A percentile compares a stretch with the other conserved stretches of the same genome.
phyloP scores from a whole-genome alignment of 164 flowering plant genomes.

The Akebia trifoliata region DNA sequence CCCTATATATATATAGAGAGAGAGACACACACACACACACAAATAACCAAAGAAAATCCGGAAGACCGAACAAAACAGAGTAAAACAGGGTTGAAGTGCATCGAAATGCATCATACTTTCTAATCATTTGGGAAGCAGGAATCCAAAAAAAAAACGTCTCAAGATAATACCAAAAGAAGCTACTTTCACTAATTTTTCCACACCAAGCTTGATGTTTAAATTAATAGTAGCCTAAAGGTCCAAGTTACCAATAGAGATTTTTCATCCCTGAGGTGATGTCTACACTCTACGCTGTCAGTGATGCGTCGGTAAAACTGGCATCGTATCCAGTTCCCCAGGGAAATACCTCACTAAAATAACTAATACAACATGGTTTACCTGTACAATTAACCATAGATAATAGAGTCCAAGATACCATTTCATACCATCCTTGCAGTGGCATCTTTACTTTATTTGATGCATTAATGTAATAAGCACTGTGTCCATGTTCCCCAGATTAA shows the following conservation, averaged over 20 bases:
- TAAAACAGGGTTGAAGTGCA: neutral
- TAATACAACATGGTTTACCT: neutral
- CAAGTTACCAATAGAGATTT: too few relatives aligned
- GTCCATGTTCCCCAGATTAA: neutral
- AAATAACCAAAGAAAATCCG: too few relatives aligned
- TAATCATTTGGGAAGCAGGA: neutral
- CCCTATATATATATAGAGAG: too few relatives aligned
- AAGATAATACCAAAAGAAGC: neutral
- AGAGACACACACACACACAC: too few relatives aligned
- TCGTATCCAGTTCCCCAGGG: too few relatives aligned
- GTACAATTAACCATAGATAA: neutral
- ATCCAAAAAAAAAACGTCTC: neutral
- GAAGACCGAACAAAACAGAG: neutral
- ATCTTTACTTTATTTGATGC: neutral
- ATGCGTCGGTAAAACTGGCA: too few relatives aligned
- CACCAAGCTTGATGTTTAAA: too few relatives aligned
- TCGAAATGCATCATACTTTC: constrained; percentile 1
- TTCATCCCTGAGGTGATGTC: too few relatives aligned
- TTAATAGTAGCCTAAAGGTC: too few relatives aligned
- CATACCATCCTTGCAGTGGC: neutral
- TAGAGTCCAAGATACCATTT: neutral
- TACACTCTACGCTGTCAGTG: too few relatives aligned
- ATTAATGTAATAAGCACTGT: too few relatives aligned
- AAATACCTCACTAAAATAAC: neutral
- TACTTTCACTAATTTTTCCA: too few relatives aligned